These are phyloP conservation scores for Ogataea neopini DNA, from an alignment of 805 yeast species.

Conservation along the genomic window DNA sequence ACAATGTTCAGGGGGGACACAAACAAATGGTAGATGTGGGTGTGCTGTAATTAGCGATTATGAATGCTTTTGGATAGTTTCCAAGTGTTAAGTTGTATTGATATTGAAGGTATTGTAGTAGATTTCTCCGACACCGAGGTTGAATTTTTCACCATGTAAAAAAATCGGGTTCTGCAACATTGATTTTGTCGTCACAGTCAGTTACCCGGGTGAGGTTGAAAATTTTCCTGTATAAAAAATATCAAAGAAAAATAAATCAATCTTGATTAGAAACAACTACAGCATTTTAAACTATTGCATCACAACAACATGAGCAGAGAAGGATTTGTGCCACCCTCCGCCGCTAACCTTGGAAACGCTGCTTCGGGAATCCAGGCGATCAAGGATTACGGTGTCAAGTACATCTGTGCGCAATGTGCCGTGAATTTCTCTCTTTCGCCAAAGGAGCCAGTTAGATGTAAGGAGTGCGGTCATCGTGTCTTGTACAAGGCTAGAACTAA, in stretches of 20 bases:
- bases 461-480: conserved; percentile 98
- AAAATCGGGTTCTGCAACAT: conserved; percentile 1
- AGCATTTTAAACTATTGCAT: too few species aligned
- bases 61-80: neutral
- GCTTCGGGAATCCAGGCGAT: conserved; percentile 72
- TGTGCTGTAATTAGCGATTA: neutral
- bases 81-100: neutral
- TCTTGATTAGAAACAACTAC: too few species aligned
- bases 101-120: neutral
- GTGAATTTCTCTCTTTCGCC: conserved; percentile 82
- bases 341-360: conserved; percentile 74
- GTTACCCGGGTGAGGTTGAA: conserved; percentile 7
- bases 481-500: conserved; percentile 95
- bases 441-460: conserved; percentile 96
- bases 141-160: conserved; percentile 1
- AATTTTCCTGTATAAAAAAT: conserved; percentile 3
- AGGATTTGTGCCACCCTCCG: conserved; percentile 83
- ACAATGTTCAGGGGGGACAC: neutral
- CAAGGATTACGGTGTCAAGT: conserved; percentile 82
- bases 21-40: neutral
- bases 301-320: conserved; percentile 56
- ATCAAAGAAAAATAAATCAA: too few species aligned
- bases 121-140: conserved; percentile 4
- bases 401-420: conserved; percentile 96
- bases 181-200: neutral